phyloP scores from a whole-genome alignment of 192 early-diverging fungal species.

The Entomortierella beljakovae region DNA sequence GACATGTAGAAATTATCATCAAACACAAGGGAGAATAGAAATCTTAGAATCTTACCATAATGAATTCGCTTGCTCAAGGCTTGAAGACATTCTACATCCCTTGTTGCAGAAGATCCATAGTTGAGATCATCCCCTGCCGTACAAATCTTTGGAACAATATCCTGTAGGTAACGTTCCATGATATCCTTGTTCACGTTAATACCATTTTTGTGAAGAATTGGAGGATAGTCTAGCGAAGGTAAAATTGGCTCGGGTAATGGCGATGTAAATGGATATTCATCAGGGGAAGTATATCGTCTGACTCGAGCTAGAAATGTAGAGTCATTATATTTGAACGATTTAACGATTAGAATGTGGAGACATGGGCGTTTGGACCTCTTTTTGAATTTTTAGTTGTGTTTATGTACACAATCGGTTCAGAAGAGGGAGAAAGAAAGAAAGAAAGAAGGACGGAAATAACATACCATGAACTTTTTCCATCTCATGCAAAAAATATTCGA shows the following conservation, averaged over 20 bases:
- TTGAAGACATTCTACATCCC: constrained; percentile 94
- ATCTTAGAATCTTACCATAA: constrained; percentile 72
- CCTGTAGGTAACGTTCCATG: constrained; percentile 82
- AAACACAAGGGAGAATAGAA: neutral
- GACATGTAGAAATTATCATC: neutral
- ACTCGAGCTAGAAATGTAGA: constrained; percentile 22
- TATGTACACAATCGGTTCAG: neutral
- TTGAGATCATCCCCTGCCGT: constrained; percentile 83
- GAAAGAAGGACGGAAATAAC: neutral
- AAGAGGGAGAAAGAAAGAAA: neutral
- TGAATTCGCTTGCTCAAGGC: constrained; percentile 93
- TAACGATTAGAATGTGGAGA: too few relatives aligned
- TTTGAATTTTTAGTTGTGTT: neutral
- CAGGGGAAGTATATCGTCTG: constrained; percentile 69
- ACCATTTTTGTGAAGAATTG: constrained; percentile 75
- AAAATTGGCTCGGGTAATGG: constrained; percentile 89
- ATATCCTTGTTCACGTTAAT: constrained; percentile 93
- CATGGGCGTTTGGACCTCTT: too few relatives aligned
- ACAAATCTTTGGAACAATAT: constrained; percentile 87
- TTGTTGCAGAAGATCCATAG: constrained; percentile 94
- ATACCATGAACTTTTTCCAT: constrained; percentile 93
- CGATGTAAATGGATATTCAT: constrained; percentile 94
- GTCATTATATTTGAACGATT: neutral
- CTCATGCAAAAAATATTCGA: constrained; percentile 92
- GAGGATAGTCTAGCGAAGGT: constrained; percentile 84